These are phyloP conservation scores for Hyphodiscus sp. DNA, from an alignment of 2,329 filamentous ascomycete genomes.

Conservation along the genomic window DNA sequence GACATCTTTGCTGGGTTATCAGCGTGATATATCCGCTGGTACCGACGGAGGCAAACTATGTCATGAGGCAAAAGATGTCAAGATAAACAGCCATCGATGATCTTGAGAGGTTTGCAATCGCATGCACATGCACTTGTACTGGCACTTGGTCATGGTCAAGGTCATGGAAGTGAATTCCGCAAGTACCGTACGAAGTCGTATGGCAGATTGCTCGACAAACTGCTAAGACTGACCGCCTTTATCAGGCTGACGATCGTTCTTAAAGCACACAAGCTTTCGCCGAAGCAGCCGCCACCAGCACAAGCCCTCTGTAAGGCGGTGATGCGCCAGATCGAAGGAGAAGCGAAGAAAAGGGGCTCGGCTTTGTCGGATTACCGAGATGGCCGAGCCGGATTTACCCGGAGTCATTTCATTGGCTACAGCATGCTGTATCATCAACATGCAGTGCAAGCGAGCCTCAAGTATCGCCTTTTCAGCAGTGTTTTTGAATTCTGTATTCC, in stretches of 20 bases:
- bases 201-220: not conserved
- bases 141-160: too few relatives aligned
- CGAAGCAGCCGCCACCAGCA: too few relatives aligned
- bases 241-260: not conserved
- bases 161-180: too few relatives aligned
- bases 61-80: not conserved
- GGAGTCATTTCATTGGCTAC: not conserved
- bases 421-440: not conserved
- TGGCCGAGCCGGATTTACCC: not conserved
- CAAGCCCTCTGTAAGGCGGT: too few relatives aligned
- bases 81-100: too few relatives aligned
- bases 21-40: not conserved
- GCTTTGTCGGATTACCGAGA: not conserved
- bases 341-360: too few relatives aligned
- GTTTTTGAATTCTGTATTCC: too few relatives aligned
- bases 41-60: not conserved
- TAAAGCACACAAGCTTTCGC: too few relatives aligned
- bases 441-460: not conserved
- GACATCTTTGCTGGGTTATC: not conserved
- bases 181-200: not conserved
- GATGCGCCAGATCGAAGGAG: too few relatives aligned
- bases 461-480: not conserved
- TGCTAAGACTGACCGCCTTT: not conserved
- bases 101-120: too few relatives aligned
- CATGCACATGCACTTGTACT: too few relatives aligned